Evolutionary conservation across 345 rosid genomes (phyloP).

Genomic region (Populus deltoides): DNA sequence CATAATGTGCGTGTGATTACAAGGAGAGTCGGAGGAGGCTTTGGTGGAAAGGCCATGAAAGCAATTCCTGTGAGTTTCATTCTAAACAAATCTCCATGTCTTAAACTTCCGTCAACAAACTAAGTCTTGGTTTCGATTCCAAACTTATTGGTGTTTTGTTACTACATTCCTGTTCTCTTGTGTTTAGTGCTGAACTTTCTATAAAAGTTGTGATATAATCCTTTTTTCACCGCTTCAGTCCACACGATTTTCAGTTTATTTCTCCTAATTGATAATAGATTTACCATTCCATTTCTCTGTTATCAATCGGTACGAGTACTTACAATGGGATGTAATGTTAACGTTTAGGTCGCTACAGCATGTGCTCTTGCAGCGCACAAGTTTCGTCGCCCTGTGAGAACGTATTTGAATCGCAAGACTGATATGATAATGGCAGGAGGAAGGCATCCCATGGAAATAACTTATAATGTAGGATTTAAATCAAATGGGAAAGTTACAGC

Average conservation of each 20-base stretch:
- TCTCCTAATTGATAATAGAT: too few relatives aligned
- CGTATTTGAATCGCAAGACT: slow-evolving; percentile 63
- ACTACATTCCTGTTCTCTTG: too few relatives aligned
- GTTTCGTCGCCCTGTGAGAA: slow-evolving; percentile 62
- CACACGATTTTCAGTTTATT: too few relatives aligned
- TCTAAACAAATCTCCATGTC: not conserved
- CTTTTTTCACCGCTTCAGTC: too few relatives aligned
- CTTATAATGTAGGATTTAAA: slow-evolving; percentile 82
- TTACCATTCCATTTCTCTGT: not conserved
- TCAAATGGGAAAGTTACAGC: slow-evolving; percentile 79
- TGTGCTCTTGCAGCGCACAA: slow-evolving; percentile 79
- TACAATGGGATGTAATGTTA: slow-evolving; percentile 2
- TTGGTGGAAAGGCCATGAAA: slow-evolving; percentile 83
- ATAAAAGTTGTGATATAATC: too few relatives aligned
- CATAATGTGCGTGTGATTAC: slow-evolving; percentile 81
- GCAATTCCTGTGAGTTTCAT: slow-evolving; percentile 64
- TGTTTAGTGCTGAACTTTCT: too few relatives aligned
- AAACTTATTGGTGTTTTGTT: too few relatives aligned
- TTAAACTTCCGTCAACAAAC: too few relatives aligned
- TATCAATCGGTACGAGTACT: not conserved
- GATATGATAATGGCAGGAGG: slow-evolving; percentile 96
- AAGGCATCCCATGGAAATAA: slow-evolving; percentile 90
- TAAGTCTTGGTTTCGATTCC: too few relatives aligned
- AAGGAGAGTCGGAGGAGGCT: slow-evolving; percentile 90
- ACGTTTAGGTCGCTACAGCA: slow-evolving; percentile 70